Percentiles rank a stretch among this genome's conserved stretches.
phyloP scores from a whole-genome alignment of 768 basidiomycete species.

The Podaxis sp. region DNA sequence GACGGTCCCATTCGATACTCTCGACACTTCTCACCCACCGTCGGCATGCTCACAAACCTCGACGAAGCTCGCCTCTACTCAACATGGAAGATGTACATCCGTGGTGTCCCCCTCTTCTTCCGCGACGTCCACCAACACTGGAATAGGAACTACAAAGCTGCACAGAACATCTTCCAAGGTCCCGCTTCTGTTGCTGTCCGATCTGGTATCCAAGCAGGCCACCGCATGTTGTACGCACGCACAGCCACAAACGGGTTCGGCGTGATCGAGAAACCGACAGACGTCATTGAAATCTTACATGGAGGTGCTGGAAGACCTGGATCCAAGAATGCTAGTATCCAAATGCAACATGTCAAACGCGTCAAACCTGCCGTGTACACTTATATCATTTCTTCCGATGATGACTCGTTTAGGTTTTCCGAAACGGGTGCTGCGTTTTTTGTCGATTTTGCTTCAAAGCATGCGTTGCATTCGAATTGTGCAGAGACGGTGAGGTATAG shows the following conservation, averaged over 20 bases:
- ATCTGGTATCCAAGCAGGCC: conserved; percentile 65
- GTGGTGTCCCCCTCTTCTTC: conserved; percentile 56
- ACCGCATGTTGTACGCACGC: conserved; percentile 71
- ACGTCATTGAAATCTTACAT: conserved; percentile 48
- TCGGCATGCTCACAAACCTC: conserved; percentile 59
- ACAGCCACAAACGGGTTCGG: conserved; percentile 61
- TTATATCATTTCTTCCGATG: conserved; percentile 73
- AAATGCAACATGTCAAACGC: conserved; percentile 27
- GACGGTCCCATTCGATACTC: conserved; percentile 73
- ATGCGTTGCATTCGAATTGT: conserved; percentile 80
- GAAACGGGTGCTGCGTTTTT: conserved; percentile 87
- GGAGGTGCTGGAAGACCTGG: conserved; percentile 26
- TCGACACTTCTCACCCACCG: conserved; percentile 64
- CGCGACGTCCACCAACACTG: conserved; percentile 57
- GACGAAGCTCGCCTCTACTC: conserved; percentile 64
- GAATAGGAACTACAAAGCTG: conserved; percentile 65
- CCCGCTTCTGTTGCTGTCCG: conserved; percentile 61
- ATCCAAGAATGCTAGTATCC: neutral
- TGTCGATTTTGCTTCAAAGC: conserved; percentile 83
- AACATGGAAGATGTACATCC: conserved; percentile 75
- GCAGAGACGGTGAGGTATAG: conserved; percentile 61
- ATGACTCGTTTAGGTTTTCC: conserved; percentile 76
- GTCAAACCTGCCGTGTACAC: conserved; percentile 84
- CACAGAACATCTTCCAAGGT: conserved; percentile 64
- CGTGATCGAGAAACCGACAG: conserved; percentile 42